Percentiles rank a stretch among this genome's conserved stretches.
phyloP scores from a whole-genome alignment of 352 stramenopile genomes.

The Pythium periplocum region DNA sequence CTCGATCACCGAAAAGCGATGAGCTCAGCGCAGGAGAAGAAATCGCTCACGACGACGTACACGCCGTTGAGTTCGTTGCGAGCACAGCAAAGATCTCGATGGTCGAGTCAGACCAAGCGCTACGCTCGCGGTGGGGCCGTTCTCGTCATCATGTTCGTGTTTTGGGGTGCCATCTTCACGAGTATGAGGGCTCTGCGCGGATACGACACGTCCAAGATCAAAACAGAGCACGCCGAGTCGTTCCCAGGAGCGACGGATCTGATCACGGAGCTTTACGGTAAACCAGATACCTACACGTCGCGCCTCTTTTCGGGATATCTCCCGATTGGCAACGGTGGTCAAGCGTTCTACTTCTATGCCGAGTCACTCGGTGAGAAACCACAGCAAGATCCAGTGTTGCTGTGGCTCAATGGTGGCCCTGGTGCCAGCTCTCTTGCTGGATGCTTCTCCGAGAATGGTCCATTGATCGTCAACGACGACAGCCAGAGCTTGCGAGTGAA shows the following conservation, averaged over 20 bases:
- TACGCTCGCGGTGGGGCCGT: too few relatives aligned
- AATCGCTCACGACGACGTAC: too few relatives aligned
- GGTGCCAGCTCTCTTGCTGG: constrained; percentile 40
- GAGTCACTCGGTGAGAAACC: not conserved
- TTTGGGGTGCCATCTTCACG: too few relatives aligned
- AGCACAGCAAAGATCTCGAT: too few relatives aligned
- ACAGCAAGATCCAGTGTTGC: constrained; percentile 16
- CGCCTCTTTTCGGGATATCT: constrained; percentile 19
- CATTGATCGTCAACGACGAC: constrained; percentile 41
- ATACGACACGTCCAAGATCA: not conserved
- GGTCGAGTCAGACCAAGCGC: too few relatives aligned
- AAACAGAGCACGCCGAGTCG: not conserved
- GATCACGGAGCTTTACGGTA: constrained; percentile 12
- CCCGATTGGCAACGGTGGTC: constrained; percentile 9
- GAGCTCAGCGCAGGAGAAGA: too few relatives aligned
- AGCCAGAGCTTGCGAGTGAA: constrained; percentile 31
- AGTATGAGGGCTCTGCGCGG: not conserved
- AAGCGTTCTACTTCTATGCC: constrained; percentile 14
- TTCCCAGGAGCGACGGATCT: constrained; percentile 14
- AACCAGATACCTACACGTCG: constrained; percentile 13
- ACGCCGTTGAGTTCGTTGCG: too few relatives aligned
- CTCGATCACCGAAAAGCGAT: too few relatives aligned
- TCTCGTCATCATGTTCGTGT: too few relatives aligned
- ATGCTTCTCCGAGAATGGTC: constrained; percentile 53
- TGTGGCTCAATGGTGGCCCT: constrained; percentile 56